phyloP scores from a whole-genome alignment of 495 filamentous ascomycete species.

The Penicilliopsis zonata region DNA sequence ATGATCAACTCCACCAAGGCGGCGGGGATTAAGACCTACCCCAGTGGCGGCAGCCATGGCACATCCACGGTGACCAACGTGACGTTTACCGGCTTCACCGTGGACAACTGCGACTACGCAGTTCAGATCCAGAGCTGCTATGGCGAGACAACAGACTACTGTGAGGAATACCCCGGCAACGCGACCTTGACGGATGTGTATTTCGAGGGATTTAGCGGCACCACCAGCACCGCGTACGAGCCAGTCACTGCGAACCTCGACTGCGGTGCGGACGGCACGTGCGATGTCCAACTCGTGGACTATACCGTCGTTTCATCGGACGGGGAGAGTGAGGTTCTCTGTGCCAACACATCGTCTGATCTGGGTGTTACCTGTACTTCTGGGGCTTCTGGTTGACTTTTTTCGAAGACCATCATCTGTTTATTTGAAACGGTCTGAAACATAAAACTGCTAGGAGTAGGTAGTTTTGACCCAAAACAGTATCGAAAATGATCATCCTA shows the following conservation, averaged over 20 bases:
- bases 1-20: conserved; percentile 34
- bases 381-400: conserved; percentile 26
- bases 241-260: conserved; percentile 25
- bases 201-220: conserved; percentile 25
- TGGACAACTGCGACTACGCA: conserved; percentile 30
- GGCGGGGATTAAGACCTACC: conserved; percentile 32
- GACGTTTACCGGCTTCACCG: conserved; percentile 24
- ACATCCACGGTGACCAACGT: conserved; percentile 28
- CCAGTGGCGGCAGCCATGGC: conserved; percentile 20
- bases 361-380: conserved; percentile 24
- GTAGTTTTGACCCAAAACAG: no score
- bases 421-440: no score
- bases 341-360: conserved; percentile 25
- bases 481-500: no score
- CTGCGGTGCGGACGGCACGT: conserved; percentile 26
- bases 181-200: conserved; percentile 22
- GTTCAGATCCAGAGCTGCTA: conserved; percentile 39
- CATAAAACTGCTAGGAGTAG: no score
- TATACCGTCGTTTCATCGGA: conserved; percentile 22
- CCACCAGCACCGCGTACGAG: conserved; percentile 26
- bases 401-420: no score
- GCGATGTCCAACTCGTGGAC: conserved; percentile 18
- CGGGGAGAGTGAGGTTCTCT: conserved; percentile 21
- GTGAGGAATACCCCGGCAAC: conserved; percentile 20
- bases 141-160: conserved; percentile 26